A percentile compares a stretch with the other conserved stretches of the same genome.
Evolutionary conservation across 148 eudicot species (phyloP).

Genomic region (Cornus controversa): DNA sequence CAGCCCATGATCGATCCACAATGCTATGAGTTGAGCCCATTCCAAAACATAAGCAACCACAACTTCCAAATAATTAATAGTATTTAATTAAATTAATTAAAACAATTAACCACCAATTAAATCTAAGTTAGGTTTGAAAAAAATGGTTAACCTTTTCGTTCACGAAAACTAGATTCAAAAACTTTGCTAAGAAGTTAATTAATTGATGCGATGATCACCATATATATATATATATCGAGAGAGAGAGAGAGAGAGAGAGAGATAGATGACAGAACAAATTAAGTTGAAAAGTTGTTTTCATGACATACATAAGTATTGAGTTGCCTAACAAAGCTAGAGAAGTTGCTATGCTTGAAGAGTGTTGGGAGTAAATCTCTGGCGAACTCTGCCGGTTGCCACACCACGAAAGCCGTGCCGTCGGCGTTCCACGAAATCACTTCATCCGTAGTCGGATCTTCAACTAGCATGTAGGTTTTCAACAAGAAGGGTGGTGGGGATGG

Average conservation of each 20-base stretch:
- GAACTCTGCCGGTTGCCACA: slow-evolving; percentile 96
- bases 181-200: background rate
- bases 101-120: no score
- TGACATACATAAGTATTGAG: slow-evolving; percentile 87
- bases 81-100: background rate
- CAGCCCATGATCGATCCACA: no score
- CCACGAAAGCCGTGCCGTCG: slow-evolving; percentile 75
- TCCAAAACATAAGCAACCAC: slow-evolving; percentile 6
- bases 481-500: slow-evolving; percentile 78
- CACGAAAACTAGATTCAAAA: background rate
- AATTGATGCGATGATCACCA: slow-evolving; percentile 8
- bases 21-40: background rate
- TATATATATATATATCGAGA: background rate
- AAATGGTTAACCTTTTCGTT: slow-evolving; percentile 7
- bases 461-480: slow-evolving; percentile 82
- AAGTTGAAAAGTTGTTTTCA: background rate
- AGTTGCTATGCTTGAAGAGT: slow-evolving; percentile 91
- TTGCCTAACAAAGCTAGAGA: slow-evolving; percentile 96
- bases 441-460: slow-evolving; percentile 76
- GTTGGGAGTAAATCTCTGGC: slow-evolving; percentile 86
- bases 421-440: slow-evolving; percentile 73
- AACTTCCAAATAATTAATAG: background rate
- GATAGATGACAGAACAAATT: background rate
- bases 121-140: slow-evolving; percentile 11
- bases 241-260: background rate